Conservation (phyloP, 2,329 filamentous ascomycete species). For the Alternaria hordeiaustralica region DNA sequence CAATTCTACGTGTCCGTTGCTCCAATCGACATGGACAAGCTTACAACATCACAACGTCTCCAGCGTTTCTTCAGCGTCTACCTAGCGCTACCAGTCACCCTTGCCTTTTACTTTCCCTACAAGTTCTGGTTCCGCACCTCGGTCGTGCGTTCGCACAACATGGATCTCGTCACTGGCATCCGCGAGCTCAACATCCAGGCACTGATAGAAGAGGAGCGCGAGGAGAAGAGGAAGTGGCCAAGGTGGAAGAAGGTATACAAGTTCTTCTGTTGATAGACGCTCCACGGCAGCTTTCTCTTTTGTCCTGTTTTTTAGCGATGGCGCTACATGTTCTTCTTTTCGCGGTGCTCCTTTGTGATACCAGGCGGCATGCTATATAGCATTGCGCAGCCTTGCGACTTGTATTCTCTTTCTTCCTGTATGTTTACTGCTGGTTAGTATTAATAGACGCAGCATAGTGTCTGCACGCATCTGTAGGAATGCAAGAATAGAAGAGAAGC, state of each 20-base stretch:
- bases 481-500: neutral
- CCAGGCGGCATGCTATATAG: conserved; percentile 39
- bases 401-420: conserved; percentile 10
- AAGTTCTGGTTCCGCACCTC: conserved; percentile 76
- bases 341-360: conserved; percentile 32
- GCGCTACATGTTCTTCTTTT: conserved; percentile 15
- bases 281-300: neutral
- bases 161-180: conserved; percentile 86
- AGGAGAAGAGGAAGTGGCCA: conserved; percentile 67
- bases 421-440: conserved; percentile 5
- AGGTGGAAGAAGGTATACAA: conserved; percentile 59
- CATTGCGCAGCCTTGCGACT: conserved; percentile 35
- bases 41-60: conserved; percentile 57
- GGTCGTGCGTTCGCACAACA: conserved; percentile 71
- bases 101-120: conserved; percentile 73
- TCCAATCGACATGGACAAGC: conserved; percentile 66
- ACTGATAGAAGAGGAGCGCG: conserved; percentile 78
- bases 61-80: conserved; percentile 77
- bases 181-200: conserved; percentile 82
- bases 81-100: conserved; percentile 72
- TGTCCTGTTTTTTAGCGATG: conserved; percentile 18
- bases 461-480: neutral
- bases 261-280: conserved; percentile 50
- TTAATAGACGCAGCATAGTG: neutral
- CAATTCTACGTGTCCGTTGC: conserved; percentile 90